A percentile compares a stretch with the other conserved stretches of the same genome.
These are phyloP conservation scores for Gypsophila paniculata DNA, from an alignment of 179 eudicot genomes.

Conservation along the genomic window DNA sequence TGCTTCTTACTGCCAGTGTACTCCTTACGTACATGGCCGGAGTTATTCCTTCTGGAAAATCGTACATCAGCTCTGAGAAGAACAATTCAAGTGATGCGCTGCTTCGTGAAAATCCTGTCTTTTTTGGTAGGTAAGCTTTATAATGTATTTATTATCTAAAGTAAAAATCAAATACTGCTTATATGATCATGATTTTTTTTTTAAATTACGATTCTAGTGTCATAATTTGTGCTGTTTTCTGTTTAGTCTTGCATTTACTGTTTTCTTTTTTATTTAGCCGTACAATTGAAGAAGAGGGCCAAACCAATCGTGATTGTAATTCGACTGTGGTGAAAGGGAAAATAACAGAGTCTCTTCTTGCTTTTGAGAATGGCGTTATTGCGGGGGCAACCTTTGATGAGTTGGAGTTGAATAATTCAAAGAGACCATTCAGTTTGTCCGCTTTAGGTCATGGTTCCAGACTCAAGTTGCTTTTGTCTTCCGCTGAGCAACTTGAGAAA, in stretches of 20 bases:
- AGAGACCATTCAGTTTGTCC: slow-evolving; percentile 60
- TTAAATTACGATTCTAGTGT: background rate
- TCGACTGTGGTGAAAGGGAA: slow-evolving; percentile 72
- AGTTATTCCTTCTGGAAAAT: slow-evolving; percentile 53
- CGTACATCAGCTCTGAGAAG: slow-evolving; percentile 32
- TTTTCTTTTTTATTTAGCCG: slow-evolving; percentile 35
- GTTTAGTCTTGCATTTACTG: slow-evolving; percentile 2
- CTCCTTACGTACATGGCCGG: slow-evolving; percentile 86
- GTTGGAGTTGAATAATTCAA: slow-evolving; percentile 34
- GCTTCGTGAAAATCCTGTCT: slow-evolving; percentile 42
- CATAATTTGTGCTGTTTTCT: slow-evolving; percentile 6
- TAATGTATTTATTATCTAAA: background rate
- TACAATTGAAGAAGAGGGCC: slow-evolving; percentile 33
- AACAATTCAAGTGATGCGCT: slow-evolving; percentile 32
- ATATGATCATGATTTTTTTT: too few relatives aligned
- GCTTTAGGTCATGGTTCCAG: slow-evolving; percentile 75
- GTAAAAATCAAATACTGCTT: background rate
- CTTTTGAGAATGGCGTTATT: slow-evolving; percentile 42
- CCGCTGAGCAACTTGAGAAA: slow-evolving; percentile 75
- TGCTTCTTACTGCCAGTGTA: slow-evolving; percentile 66
- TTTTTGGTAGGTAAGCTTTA: slow-evolving; percentile 74
- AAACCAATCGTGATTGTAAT: slow-evolving; percentile 33
- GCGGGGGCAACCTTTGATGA: slow-evolving; percentile 26
- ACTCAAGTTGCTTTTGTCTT: slow-evolving; percentile 63
- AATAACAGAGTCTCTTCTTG: slow-evolving; percentile 55